Base-by-base conservation (phyloP, 2,329 filamentous ascomycete genomes). In the Podosphaera xanthii region DNA sequence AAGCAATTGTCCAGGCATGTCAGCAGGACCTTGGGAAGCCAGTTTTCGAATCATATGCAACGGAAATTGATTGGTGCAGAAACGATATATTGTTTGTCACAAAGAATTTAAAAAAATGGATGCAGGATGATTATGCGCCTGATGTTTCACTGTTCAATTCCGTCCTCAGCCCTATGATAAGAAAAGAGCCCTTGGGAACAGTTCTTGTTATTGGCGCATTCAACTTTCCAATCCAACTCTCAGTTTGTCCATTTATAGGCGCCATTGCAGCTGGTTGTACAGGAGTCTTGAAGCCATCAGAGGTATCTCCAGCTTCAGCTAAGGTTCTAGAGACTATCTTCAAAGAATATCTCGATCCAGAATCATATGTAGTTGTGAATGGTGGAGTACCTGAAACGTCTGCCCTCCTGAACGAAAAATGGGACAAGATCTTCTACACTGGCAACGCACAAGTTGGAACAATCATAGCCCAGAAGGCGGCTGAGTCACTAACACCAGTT, bases 371-470 rank as follows among this genome's bases (percentile, higher is more conserved):
- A 42, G 79, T 88, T 60, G 76, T 96, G 64, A 92, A 96, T 69
- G 92, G 92, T 61, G 82, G 75, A 35, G 73, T 95, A 30, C 77
- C 83, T 3, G 88, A 95, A 75, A 89, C 86, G 3, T 87, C 86
- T 53, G 82, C 82, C 10, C 74, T 97, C 52, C 78, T 98, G 40
- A 81, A 91, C 60, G 81, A 89, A 74, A 91, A 91, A 71, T 98
- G 90, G 84, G 90, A 94, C 74, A 97, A 96, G 78, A 94, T 98
- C 67, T 90, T 92, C 75, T 98, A 95, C 74, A 98, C 92, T 0
- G 92, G 92, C 59, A 83, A 82, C 66, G 77, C 78, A 58, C 74
- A 70, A 35, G 88, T 96, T 22, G 92, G 87, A 67, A 88, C 84
- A 68, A 90, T 97, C 67, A 83, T 97, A 58, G 80, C 87, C 55